Base-by-base conservation (phyloP, 768 basidiomycete genomes). In the Pulveroboletus sp. region DNA sequence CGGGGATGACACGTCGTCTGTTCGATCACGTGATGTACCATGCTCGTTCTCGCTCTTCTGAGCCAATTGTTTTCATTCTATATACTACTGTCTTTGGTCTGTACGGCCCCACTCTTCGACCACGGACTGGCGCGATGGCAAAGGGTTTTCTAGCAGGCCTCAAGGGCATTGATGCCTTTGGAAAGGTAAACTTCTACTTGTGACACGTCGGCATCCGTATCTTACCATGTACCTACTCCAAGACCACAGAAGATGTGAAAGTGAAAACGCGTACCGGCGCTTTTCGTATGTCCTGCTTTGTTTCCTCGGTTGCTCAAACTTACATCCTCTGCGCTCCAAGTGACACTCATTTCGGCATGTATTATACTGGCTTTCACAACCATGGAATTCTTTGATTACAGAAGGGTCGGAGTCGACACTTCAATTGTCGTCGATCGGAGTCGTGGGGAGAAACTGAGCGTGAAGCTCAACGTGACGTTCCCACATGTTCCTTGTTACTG, bases 161-260 rank as follows among this genome's bases (percentile, higher is more conserved):
- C 61, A 93, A 89, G 68, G 91, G 93, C 66, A 79, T 98, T 47
- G 96, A 99, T 76, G 96, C 96, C 71, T 99, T 99, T 77, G 96
- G 96, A 55, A 99, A 98, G 86, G 95, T 95, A 62, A 58, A 77
- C 36, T 8, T 1, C 35, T 15, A 8, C 28, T 26, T 38, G 33
- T 52, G 48, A 52, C 38, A 56, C 44, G 42, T 58, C 9, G 46
- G 10, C 47, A 36, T 31, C 10, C n/a, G 28, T 13, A 27, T 26
- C 55, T 64, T 39, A 55, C 48, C 21, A 39, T 41, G 45, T 39
- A 45, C 48, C 30, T 32, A 5, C 43, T 38, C 2, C 41, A 61
- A 99, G 95, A 99, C 96, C 33, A 91, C 91, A 69, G 96, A 98
- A 66, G 96, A 99, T 76, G 96, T 99, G 56, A 98, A 98, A 74